phyloP scores from a whole-genome alignment of 2,329 filamentous ascomycete genomes.

The Calonectria ilicicola region DNA sequence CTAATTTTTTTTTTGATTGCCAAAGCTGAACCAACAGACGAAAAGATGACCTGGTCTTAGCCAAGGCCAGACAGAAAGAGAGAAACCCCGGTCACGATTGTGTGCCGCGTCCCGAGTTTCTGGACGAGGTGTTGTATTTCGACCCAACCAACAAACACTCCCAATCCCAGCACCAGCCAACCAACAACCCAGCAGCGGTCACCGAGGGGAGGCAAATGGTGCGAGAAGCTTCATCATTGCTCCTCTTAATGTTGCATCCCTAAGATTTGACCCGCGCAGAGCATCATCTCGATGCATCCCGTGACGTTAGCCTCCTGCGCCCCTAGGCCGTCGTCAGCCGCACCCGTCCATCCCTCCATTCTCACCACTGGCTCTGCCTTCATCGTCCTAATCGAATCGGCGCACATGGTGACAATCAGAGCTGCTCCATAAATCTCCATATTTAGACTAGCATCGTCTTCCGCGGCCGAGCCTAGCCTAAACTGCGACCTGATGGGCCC shows the following conservation, averaged over 20 bases:
- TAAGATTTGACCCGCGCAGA: neutral
- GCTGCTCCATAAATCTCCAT: neutral
- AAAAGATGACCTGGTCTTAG: neutral
- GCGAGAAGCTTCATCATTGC: neutral
- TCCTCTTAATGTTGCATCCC: neutral
- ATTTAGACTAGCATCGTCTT: neutral
- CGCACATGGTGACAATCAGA: neutral
- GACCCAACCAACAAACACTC: constrained; percentile 3
- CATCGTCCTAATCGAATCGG: neutral
- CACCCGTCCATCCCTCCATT: neutral
- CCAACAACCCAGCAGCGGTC: neutral
- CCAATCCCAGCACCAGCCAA: neutral
- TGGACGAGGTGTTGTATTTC: neutral
- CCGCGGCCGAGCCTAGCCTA: neutral
- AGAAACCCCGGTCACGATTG: neutral
- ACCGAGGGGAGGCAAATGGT: neutral
- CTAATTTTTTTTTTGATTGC: neutral
- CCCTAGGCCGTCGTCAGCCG: neutral
- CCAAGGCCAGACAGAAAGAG: neutral
- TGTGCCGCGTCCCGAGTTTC: constrained; percentile 2
- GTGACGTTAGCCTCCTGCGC: neutral
- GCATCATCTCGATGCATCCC: neutral
- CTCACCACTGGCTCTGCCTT: neutral
- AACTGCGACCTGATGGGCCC: neutral
- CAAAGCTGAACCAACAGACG: neutral